Evolutionary conservation across 129 eudicot genomes (phyloP).

Genomic region (Logfia minima): DNA sequence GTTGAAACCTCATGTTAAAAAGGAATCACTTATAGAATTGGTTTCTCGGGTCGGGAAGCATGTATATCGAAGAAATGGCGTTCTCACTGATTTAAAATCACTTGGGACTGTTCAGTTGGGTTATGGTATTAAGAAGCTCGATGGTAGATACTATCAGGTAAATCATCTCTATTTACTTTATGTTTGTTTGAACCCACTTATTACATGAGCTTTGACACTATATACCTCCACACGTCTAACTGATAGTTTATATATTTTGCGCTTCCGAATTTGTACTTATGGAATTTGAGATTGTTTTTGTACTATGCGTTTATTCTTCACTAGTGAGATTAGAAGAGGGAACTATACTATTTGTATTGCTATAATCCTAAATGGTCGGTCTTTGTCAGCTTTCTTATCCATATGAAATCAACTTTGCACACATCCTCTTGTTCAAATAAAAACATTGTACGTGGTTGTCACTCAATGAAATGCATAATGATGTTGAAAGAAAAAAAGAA

Average conservation of each 20-base stretch:
- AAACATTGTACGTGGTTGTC: background rate
- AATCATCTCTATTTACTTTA: background rate
- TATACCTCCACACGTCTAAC: no score
- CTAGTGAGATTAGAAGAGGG: background rate
- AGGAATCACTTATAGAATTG: conserved; percentile 53
- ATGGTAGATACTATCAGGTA: conserved; percentile 89
- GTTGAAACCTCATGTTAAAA: conserved; percentile 58
- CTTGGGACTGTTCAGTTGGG: conserved; percentile 69
- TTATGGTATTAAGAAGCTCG: conserved; percentile 88
- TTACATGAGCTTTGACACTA: no score
- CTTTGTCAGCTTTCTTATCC: background rate
- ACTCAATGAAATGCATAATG: background rate
- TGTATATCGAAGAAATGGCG: conserved; percentile 71
- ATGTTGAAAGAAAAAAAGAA: no score
- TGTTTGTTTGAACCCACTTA: background rate
- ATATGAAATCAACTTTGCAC: background rate
- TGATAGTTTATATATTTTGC: no score
- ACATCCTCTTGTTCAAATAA: background rate
- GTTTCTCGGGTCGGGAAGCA: conserved; percentile 71
- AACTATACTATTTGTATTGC: background rate
- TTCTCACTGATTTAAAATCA: conserved; percentile 62
- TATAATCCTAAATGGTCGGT: background rate
- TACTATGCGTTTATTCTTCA: no score
- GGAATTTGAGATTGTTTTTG: no score
- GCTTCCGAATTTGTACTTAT: no score